A percentile compares a stretch with the other conserved stretches of the same genome.
Conservation (phyloP, 495 filamentous ascomycete species). For the Xylaria intraflava region DNA sequence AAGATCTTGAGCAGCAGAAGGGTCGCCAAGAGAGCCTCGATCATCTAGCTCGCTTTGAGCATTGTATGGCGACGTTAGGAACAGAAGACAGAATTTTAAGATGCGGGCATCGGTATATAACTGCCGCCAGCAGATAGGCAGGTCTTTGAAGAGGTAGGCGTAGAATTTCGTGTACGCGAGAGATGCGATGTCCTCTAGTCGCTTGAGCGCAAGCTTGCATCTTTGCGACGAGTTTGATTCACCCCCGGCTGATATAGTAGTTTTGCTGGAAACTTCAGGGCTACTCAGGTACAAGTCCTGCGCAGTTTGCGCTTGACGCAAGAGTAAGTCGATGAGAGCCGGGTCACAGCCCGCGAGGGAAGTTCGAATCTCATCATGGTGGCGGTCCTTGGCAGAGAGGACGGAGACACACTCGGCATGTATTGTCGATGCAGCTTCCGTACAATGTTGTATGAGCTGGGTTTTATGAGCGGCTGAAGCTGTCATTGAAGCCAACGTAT, state of each 20-base stretch:
- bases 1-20: not conserved
- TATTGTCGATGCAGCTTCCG: conserved; percentile 17
- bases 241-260: not conserved
- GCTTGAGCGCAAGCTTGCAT: conserved; percentile 14
- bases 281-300: conserved; percentile 8
- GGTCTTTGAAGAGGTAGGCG: conserved; percentile 67
- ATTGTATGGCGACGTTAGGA: conserved; percentile 27
- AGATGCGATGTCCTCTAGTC: conserved; percentile 39
- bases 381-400: conserved; percentile 7
- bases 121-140: conserved; percentile 66
- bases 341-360: conserved; percentile 29
- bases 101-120: conserved; percentile 75
- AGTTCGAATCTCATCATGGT: not conserved
- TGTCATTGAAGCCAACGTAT: not conserved
- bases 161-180: conserved; percentile 57
- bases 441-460: conserved; percentile 19
- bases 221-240: not conserved
- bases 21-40: not conserved
- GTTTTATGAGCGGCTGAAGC: conserved; percentile 6
- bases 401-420: conserved; percentile 22
- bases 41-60: not conserved
- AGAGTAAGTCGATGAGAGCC: conserved; percentile 32
- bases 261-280: not conserved
- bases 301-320: conserved; percentile 29
- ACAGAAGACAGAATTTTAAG: conserved; percentile 48